Conservation (phyloP, 176 grass and related monocot species). For the Hordeum vulgare region MorexV3_pseudomolecules_assembly NC_058519.1:472773221-472773720, state of each 20-base stretch:
- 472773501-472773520: neutral
- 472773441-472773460: conserved; percentile 71
- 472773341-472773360: neutral
- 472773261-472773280: conserved; percentile 17
- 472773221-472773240: neutral
- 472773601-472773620: neutral
- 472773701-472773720: neutral
- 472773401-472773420: conserved; percentile 71
- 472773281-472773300: conserved; percentile 13
- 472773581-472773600: neutral
- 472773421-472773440: conserved; percentile 64
- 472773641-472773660: neutral
- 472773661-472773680: neutral
- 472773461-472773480: conserved; percentile 99
- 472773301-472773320: conserved; percentile 4
- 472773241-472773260: neutral
- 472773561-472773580: neutral
- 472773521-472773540: neutral
- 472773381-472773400: conserved; percentile 46
- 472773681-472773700: neutral
- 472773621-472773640: neutral
- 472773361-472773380: conserved; percentile 27
- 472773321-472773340: conserved; percentile 16
- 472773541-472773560: neutral
- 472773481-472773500: conserved; percentile 17